Evolutionary conservation across 78 protist species (phyloP).

Genomic region (Protostelium mycophagum): DNA sequence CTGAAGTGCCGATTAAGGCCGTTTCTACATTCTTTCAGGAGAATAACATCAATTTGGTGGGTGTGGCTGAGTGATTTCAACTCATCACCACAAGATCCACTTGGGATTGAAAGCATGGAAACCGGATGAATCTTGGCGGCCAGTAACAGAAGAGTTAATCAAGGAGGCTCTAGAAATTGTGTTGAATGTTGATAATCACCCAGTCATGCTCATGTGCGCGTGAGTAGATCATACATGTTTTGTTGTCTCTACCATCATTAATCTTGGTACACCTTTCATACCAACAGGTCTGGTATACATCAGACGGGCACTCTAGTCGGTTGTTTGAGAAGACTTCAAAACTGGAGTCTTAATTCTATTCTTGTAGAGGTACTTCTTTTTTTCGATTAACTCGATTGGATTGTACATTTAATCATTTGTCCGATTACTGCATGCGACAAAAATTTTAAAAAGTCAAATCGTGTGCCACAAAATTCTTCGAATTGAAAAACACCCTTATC

Average conservation of each 20-base stretch:
- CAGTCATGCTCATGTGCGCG: conserved; percentile 77
- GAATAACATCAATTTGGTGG: conserved; percentile 54
- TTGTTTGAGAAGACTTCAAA: conserved; percentile 76
- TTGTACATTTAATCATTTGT: no score
- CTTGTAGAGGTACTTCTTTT: conserved; percentile 50
- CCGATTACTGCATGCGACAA: no score
- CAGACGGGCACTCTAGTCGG: conserved; percentile 82
- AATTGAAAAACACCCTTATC: conserved; percentile 5
- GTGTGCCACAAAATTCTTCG: no score
- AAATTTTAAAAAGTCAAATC: no score
- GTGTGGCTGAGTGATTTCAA: neutral
- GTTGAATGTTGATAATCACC: conserved; percentile 61
- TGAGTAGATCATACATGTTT: neutral
- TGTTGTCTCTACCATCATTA: no score
- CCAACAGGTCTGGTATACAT: conserved; percentile 59
- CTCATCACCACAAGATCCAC: conserved; percentile 40
- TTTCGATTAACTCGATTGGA: neutral
- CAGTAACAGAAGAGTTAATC: conserved; percentile 71
- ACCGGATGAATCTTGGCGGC: conserved; percentile 70
- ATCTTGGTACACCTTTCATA: neutral
- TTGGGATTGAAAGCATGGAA: conserved; percentile 74
- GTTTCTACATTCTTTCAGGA: conserved; percentile 65
- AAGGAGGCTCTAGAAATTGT: conserved; percentile 76
- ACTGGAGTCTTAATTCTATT: conserved; percentile 77
- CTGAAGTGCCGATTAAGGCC: conserved; percentile 72